phyloP scores from a whole-genome alignment of 257 asterid species.

The Capsicum rhomboideum region DNA sequence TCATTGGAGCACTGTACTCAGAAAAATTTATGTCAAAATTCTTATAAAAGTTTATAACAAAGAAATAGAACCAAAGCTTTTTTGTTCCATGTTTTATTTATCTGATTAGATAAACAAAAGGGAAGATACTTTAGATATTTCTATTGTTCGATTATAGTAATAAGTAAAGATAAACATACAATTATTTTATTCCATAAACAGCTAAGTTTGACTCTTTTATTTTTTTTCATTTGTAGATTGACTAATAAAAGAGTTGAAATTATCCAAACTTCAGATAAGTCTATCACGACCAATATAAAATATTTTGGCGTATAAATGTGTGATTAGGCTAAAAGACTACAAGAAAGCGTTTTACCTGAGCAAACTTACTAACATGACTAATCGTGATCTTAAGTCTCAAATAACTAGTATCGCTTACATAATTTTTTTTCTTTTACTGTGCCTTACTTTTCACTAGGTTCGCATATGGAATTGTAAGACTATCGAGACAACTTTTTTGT shows the following conservation, averaged over 20 bases:
- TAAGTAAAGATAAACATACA: neutral
- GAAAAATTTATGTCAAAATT: neutral
- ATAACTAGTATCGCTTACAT: neutral
- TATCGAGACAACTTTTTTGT: neutral
- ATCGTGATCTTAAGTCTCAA: neutral
- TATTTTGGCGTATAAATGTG: neutral
- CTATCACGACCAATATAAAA: neutral
- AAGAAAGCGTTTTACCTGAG: neutral
- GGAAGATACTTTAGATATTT: neutral
- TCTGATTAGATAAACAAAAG: neutral
- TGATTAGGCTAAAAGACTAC: neutral
- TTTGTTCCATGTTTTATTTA: neutral
- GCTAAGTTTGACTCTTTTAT: no score
- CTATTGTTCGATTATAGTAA: neutral
- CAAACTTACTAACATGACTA: neutral
- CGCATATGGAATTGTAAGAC: no score
- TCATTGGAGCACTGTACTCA: neutral
- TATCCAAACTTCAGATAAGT: neutral
- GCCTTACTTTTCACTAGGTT: neutral
- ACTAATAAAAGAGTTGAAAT: neutral
- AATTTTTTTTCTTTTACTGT: neutral
- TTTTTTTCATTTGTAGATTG: neutral
- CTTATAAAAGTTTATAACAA: neutral
- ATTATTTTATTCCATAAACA: no score
- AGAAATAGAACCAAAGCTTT: neutral